A percentile compares a stretch with the other conserved stretches of the same genome.
Conservation (phyloP, 2,329 filamentous ascomycete species). For the Xylaria sp. region DNA sequence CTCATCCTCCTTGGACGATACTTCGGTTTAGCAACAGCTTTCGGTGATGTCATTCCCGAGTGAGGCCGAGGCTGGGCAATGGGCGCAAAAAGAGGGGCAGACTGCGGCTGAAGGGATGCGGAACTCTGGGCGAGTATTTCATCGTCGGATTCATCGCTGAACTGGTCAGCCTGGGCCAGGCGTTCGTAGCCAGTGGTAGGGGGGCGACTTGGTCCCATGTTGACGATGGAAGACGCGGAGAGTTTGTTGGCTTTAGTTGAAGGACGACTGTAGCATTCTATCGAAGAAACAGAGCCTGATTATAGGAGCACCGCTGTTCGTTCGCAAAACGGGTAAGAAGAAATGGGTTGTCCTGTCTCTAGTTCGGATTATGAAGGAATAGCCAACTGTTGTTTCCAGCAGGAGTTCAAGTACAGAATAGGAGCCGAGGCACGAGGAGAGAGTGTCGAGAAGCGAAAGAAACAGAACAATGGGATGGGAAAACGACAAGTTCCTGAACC, state of each 20-base stretch:
- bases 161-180: slow-evolving; percentile 78
- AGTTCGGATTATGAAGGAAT: slow-evolving; percentile 9
- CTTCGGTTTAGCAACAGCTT: slow-evolving; percentile 45
- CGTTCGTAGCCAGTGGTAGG: slow-evolving; percentile 83
- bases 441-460: not conserved
- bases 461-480: not conserved
- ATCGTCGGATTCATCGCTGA: slow-evolving; percentile 72
- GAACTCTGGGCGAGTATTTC: slow-evolving; percentile 59
- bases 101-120: slow-evolving; percentile 56
- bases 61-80: slow-evolving; percentile 64
- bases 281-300: not conserved
- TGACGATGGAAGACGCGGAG: slow-evolving; percentile 26
- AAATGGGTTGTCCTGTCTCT: slow-evolving; percentile 13
- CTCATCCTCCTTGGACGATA: slow-evolving; percentile 49
- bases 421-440: not conserved
- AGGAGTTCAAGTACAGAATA: not conserved
- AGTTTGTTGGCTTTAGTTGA: slow-evolving; percentile 3
- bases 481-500: not conserved
- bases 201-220: slow-evolving; percentile 69
- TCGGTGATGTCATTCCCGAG: slow-evolving; percentile 62
- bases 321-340: slow-evolving; percentile 6
- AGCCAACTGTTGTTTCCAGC: not conserved
- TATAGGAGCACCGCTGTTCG: not conserved
- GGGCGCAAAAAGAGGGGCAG: slow-evolving; percentile 65
- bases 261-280: slow-evolving; percentile 26